Base-by-base conservation (phyloP, 768 basidiomycete genomes). In the Myochromella boudieri region DNA sequence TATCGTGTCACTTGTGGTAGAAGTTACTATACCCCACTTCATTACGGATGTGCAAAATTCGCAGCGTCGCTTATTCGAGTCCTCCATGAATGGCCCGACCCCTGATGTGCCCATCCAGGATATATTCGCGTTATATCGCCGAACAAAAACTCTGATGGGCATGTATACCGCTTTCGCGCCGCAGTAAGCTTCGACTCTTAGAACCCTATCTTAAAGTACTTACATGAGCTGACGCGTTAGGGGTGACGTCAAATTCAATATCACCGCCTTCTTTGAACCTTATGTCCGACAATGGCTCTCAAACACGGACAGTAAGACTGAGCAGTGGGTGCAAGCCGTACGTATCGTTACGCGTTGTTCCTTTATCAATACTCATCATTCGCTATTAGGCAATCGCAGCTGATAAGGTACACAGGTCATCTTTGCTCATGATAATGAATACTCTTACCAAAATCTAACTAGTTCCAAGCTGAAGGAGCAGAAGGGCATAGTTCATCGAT, bases 401-500 rank as follows among this genome's bases (percentile, higher is more conserved):
- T 2, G 90, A 91, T 61, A 82, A 81, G 51, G 60, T 61, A 55
- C 62, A 84, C 17, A 27, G 31, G 27, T 32, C 6, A 14, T 8
- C 46, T 27, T 22, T 27, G 17, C 33, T 18, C 2, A 27, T 14
- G 9, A 20, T 14, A 33, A 44, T 32, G 52, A 21, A 55, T 38
- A 37, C 9, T 21, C 46, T 31, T 22, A 32, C 24, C 37, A 6
- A 25, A 33, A 39, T 14, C 37, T 15, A 6, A 27, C 22, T 52
- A 88, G 85, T 91, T 91, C 55, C 77, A 93, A 72, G 76, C 91
- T 46, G 79, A 93, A 68, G 78, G 88, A 50, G 49, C 73, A 9
- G 82, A 90, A 65, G 89, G 89, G 0, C 91, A 95, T 59, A 95
- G 92, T 56, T 94, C 95, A n/a, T 98, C 95, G 0, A 95, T 99